Evolutionary conservation across 2,329 filamentous ascomycete species (phyloP).

Genomic region (Colletotrichum sp.): DNA sequence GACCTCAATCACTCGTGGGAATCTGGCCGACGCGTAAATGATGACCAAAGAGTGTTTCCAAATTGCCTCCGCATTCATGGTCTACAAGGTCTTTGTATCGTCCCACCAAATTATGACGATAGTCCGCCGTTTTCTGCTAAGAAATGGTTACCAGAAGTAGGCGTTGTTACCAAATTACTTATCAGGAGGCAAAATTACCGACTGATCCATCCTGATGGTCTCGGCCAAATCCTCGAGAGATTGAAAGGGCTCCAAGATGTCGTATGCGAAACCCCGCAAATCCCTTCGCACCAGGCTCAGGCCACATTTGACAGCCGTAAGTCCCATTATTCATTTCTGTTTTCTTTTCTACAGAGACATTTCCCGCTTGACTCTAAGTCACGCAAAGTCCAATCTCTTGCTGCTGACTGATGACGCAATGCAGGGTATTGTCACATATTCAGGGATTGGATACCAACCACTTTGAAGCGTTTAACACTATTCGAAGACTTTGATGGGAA

Average conservation of each 20-base stretch:
- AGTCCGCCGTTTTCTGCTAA: neutral
- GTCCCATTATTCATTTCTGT: neutral
- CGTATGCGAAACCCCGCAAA: neutral
- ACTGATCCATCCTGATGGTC: neutral
- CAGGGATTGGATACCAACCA: neutral
- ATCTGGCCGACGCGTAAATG: neutral
- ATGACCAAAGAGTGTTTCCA: too few species aligned
- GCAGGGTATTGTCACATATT: neutral
- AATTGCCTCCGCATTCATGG: neutral
- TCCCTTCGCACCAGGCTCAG: too few species aligned
- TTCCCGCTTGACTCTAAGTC: too few species aligned
- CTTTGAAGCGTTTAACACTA: neutral
- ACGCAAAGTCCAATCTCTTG: neutral
- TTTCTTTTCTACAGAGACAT: neutral
- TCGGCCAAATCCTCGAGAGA: neutral
- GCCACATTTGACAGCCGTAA: neutral
- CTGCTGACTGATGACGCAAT: neutral
- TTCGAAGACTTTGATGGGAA: neutral
- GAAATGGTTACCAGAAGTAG: neutral
- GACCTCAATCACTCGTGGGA: neutral
- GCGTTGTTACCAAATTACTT: neutral
- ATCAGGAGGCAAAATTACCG: neutral
- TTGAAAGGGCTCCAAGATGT: neutral
- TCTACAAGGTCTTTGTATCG: neutral
- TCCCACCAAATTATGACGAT: too few species aligned